Evolutionary conservation across 1,139 yeast genomes (phyloP).

Genomic region (Citeromyces hawaiiensis): DNA sequence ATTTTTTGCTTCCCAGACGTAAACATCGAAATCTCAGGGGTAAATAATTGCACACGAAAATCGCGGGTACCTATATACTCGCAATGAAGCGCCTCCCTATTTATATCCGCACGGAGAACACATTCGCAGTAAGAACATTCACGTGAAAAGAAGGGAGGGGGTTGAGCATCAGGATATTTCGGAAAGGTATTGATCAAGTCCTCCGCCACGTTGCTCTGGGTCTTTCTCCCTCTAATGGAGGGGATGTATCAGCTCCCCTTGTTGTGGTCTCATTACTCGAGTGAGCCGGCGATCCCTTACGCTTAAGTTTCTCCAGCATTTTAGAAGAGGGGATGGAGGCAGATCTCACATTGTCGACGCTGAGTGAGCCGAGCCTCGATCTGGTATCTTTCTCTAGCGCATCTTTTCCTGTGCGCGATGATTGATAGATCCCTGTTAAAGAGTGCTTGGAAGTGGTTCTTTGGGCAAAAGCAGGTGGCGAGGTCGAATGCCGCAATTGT

Average conservation of each 20-base stretch:
- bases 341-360: not conserved
- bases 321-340: not conserved
- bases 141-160: too few species aligned
- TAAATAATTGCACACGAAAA: not conserved
- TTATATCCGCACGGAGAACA: too few species aligned
- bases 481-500: slow-evolving; percentile 1
- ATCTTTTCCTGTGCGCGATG: not conserved
- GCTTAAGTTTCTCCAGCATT: not conserved
- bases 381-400: not conserved
- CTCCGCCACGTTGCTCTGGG: not conserved
- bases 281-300: not conserved
- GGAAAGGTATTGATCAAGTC: not conserved
- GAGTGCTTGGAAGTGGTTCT: slow-evolving; percentile 2
- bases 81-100: not conserved
- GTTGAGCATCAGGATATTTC: too few species aligned
- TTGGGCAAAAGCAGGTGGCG: not conserved
- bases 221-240: not conserved
- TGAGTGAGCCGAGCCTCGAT: not conserved
- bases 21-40: not conserved
- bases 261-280: not conserved
- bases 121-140: too few species aligned
- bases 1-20: not conserved
- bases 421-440: slow-evolving; percentile 1
- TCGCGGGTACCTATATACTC: not conserved
- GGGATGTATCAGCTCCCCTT: not conserved